Evolutionary conservation across 352 stramenopile genomes (phyloP), one percentile per base, ranked within the genome.

Genomic region (Labyrinthula sp.): DNA sequence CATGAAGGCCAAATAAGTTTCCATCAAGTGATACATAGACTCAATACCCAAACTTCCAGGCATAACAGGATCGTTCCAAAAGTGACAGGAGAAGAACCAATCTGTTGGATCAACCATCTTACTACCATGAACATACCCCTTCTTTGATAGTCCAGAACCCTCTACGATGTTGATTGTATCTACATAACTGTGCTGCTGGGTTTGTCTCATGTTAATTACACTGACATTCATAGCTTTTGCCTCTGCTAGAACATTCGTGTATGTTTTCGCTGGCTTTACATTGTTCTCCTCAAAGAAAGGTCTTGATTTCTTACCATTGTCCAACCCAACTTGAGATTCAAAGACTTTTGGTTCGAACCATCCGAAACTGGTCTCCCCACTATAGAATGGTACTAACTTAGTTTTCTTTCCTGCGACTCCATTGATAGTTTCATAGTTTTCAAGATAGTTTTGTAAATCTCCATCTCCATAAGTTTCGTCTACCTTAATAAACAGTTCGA

Each of bases 51-150:
- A 29, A 4, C 7, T 18, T n/a, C 38, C 38, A 9, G 38, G 38
- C 38, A 46, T 46, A 29, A 46, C 38, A 7, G 38, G 37, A 29
- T 46, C 38, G 24, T 33, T 33, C 38, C 38, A 46, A 18, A 46
- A 46, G 38, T 46, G 38, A 29, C 38, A 46, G 25, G 38, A 7
- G 25, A 46, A 46, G 38, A 46, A 46, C 38, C 38, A 46, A 29
- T 46, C 38, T 15, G 33, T 46, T 18, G 38, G 38, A 29, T 46
- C 37, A 18, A 46, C 38, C 25, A 1, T 12, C 38, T 46, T 46
- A 29, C 7, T 8, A 18, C 38, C 38, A 2, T 46, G 38, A 9
- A 6, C 38, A 29, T 46, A 46, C 25, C 38, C 38, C 0, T 33
- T 10, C 18, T 20, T 17, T 7, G 22, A 8, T 18, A 23, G 24